Base-by-base conservation (phyloP, 2,329 filamentous ascomycete species). In the Monosporascus sp. region DNA sequence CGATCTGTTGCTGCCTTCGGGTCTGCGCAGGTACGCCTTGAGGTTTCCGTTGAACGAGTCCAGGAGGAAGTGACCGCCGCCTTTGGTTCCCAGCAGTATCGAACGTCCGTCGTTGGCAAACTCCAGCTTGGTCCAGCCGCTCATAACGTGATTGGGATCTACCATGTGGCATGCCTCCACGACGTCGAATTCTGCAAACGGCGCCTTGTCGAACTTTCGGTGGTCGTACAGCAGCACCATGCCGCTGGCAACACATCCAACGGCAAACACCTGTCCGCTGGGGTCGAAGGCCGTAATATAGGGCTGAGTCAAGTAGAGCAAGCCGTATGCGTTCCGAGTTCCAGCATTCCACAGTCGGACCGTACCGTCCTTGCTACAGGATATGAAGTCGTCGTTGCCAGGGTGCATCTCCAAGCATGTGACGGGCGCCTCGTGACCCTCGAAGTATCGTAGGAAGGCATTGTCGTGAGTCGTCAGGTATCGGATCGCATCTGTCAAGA, bases 31-130 rank as follows among this genome's bases (percentile, higher is more conserved):
- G 67, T 88, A 91, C 9, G 89, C 86, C 65, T 87, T 89, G 22
- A 97, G 71, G 7, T 78, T 80, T 40, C 93, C 94, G 43, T 90
- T 85, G 67, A 97, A 97, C 1, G 93, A 89, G 68, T 99, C 94
- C n/a, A 99, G 77, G 2, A 99, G 75, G 65, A 94, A 96, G 70
- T 99, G 94, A 0, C 91, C 91, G 50, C 80, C 80, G 7, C 89
- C 90, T 48, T 87, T 89, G 2, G 93, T 97, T 16, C 89, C 89
- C 19, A 99, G 71, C 5, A 99, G 79, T 48, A 99, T 73, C 55
- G 84, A 84, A 66, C 96, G 96, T 19, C 94, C 94, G 65, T 99
- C 94, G 64, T 99, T 99, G 54, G 90, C 94, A 68, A 99, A 97
- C 64, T 96, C 91, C 43, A 99, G 79, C 62, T 88, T 91, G 1